Evolutionary conservation across 805 yeast genomes (phyloP).

Genomic region (Myxozyma nipponensis): DNA sequence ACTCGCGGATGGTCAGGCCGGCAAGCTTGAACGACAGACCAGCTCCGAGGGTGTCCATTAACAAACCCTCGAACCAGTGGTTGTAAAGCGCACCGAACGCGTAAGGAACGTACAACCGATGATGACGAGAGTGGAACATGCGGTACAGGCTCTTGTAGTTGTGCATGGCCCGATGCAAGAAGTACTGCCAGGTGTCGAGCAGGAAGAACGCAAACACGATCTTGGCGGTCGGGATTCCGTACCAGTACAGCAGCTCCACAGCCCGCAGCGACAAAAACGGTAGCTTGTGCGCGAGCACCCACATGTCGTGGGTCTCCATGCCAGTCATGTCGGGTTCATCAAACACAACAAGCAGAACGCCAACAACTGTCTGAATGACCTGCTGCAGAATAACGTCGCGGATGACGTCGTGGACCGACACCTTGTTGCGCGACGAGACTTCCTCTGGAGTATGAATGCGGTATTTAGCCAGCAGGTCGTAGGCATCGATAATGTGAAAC

Average conservation of each 20-base stretch:
- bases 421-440: constrained; percentile 70
- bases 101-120: constrained; percentile 89
- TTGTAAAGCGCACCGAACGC: constrained; percentile 96
- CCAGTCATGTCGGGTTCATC: constrained; percentile 43
- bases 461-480: constrained; percentile 72
- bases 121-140: constrained; percentile 90
- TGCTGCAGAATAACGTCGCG: constrained; percentile 85
- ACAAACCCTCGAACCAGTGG: constrained; percentile 89
- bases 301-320: constrained; percentile 30
- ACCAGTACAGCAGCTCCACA: constrained; percentile 55
- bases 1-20: constrained; percentile 70
- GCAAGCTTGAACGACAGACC: constrained; percentile 71
- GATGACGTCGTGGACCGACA: constrained; percentile 62
- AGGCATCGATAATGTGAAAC: constrained; percentile 72
- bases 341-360: constrained; percentile 49
- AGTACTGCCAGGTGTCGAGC: constrained; percentile 94
- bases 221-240: constrained; percentile 58
- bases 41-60: constrained; percentile 88
- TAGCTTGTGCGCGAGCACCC: constrained; percentile 44
- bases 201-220: constrained; percentile 62
- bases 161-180: constrained; percentile 87
- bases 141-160: constrained; percentile 68
- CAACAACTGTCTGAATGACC: constrained; percentile 71
- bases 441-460: constrained; percentile 93
- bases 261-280: constrained; percentile 46